These are phyloP conservation scores for Aquilaria agallochum DNA, from an alignment of 441 rosid species.

Conservation along the genomic window DNA sequence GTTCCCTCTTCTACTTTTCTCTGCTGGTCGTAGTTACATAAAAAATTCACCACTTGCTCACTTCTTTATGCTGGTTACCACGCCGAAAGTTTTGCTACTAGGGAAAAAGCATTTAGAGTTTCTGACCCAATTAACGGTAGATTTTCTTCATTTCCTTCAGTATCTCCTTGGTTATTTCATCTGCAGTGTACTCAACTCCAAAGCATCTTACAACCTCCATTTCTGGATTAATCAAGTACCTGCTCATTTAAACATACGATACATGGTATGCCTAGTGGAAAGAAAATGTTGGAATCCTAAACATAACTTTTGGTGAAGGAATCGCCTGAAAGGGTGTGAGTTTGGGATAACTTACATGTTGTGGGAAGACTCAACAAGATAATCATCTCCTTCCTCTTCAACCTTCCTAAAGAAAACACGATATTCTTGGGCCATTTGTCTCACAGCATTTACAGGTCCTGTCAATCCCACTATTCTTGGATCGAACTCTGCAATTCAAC, in stretches of 20 bases:
- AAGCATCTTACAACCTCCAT: constrained; percentile 79
- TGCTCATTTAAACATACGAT: constrained; percentile 17
- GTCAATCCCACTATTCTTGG: constrained; percentile 70
- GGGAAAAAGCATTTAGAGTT: too few relatives aligned
- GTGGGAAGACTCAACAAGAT: constrained; percentile 79
- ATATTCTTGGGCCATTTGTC: constrained; percentile 88
- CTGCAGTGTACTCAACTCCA: constrained; percentile 68
- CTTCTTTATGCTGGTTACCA: too few relatives aligned
- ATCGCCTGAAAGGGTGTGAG: background rate
- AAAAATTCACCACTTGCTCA: too few relatives aligned
- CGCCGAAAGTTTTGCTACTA: too few relatives aligned
- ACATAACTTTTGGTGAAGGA: background rate
- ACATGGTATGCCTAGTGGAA: background rate
- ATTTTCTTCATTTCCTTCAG: constrained; percentile 38
- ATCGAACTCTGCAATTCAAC: constrained; percentile 58
- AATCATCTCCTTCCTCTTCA: constrained; percentile 86
- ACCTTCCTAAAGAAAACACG: constrained; percentile 76
- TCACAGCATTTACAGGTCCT: constrained; percentile 52
- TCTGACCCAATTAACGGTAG: background rate
- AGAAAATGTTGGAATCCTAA: background rate
- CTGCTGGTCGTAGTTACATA: too few relatives aligned
- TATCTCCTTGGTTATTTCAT: constrained; percentile 55
- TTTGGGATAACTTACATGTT: constrained; percentile 45
- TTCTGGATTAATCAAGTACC: constrained; percentile 78
- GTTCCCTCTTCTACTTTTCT: too few relatives aligned